Conservation (phyloP, 768 basidiomycete genomes). For the Exsudoporus frostii region DNA sequence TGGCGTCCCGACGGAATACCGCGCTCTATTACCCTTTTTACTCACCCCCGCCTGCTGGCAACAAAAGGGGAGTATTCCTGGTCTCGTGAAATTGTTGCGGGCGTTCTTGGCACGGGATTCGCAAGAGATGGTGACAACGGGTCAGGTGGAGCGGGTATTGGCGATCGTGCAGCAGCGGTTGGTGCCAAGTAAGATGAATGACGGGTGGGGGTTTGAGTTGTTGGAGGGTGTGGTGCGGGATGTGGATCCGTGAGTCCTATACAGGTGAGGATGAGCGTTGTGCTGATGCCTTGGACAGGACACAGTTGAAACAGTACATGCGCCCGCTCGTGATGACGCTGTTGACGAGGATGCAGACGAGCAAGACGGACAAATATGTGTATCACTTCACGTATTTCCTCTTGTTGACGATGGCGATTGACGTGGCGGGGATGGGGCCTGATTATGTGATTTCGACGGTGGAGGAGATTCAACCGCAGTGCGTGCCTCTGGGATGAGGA, state of each 20-base stretch:
- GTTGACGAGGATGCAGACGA: slow-evolving; percentile 80
- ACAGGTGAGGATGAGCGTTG: too few relatives aligned
- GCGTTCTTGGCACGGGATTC: slow-evolving; percentile 79
- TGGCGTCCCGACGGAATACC: slow-evolving; percentile 73
- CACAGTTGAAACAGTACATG: slow-evolving; percentile 67
- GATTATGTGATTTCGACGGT: slow-evolving; percentile 76
- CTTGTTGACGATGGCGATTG: slow-evolving; percentile 69
- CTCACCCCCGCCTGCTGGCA: slow-evolving; percentile 87
- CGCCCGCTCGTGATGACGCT: slow-evolving; percentile 73
- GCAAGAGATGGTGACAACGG: slow-evolving; percentile 58
- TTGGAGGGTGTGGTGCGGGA: slow-evolving; percentile 71
- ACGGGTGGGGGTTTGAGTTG: slow-evolving; percentile 89
- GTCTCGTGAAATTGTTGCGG: slow-evolving; percentile 82
- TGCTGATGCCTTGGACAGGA: slow-evolving; percentile 36
- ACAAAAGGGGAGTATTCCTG: slow-evolving; percentile 92
- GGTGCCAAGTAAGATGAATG: slow-evolving; percentile 83
- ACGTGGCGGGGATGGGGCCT: slow-evolving; percentile 69
- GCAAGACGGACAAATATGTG: slow-evolving; percentile 85
- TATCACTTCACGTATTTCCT: slow-evolving; percentile 81
- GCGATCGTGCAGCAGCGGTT: slow-evolving; percentile 90
- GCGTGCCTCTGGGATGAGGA: background rate
- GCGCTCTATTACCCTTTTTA: slow-evolving; percentile 73
- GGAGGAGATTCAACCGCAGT: slow-evolving; percentile 86
- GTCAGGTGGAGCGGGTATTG: slow-evolving; percentile 74
- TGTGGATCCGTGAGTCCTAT: slow-evolving; percentile 66